Evolutionary conservation across 192 early-diverging fungal genomes (phyloP), one percentile per base, ranked within the genome.

Genomic region (Linnemannia zychae): DNA sequence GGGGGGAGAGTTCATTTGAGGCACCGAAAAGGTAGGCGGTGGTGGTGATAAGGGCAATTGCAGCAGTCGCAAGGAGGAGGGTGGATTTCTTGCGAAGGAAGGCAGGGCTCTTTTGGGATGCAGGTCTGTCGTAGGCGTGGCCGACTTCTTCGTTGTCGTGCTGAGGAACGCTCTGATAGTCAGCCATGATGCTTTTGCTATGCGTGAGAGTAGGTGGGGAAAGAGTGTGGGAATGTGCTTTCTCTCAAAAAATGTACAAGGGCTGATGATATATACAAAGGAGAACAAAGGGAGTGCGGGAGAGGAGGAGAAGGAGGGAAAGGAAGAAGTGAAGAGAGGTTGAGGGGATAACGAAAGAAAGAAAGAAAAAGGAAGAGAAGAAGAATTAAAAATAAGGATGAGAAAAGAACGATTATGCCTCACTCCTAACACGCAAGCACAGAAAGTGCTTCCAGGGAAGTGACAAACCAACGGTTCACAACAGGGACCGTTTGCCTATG

Each of bases 51-150:
- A 87, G 86, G 3, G 76, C 76, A 31, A 78, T 82, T 17, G 86
- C 79, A 4, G 86, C 86, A 5, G 78, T 79, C 44, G 82, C 82
- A 24, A 84, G 77, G 31, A 84, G 71, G 38, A 84, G 48, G 16
- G 82, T 84, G 44, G 66, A 79, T 68, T 78, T 78, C 67, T 78
- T 84, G 77, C 77, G 82, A 37, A 79, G 70, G 83, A 85, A 76
- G 34, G 67, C 77, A 12, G 7, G 24, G 40, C 57, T 28, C 70
- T 76, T 85, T 20, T 65, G 57, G 40, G 70, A 6, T 3, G 40
- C 4, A 31, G 81, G 82, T 36, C 38, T 66, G 2, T 73, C 72
- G 49, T 85, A 79, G 33, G 67, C 47, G 47, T 85, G 83, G 34
- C 74, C 77, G 7, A 60, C 83, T 57, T 85, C 83, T 5, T 85